Evolutionary conservation across 1,139 yeast genomes (phyloP), one percentile per base, ranked within the genome.

Genomic region (Nakaseomyces nivariensis): DNA sequence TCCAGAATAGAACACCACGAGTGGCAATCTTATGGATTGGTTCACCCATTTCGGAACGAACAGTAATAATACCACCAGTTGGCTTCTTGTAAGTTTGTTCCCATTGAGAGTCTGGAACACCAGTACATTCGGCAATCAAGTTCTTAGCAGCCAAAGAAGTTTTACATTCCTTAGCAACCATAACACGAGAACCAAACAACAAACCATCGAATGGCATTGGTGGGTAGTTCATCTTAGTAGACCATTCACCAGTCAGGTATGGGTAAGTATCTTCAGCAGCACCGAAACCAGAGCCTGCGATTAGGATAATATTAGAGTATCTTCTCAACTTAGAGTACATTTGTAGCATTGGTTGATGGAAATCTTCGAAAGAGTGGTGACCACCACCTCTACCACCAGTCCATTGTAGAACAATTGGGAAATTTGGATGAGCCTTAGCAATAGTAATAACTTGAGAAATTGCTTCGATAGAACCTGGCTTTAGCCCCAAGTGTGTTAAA

Each of bases 371-470:
- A 51, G 97, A 90, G 72, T 92, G 99, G 70, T 92, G 99, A 66
- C 99, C 99, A 78, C 99, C 99, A 74, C 97, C 99, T 79, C 99
- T 90, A 70, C 99, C 99, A 78, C 97, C 98, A 56, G 99, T 92
- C 99, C 99, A 92, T 77, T 92, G 98, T 62, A 92, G 75, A 52
- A 92, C 90, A 64, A 92, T 87, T 58, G 98, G 98, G 89, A 94
- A 92, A 54, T 69, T 73, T 59, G 98, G 98, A 72, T 90, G 95
- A 49, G 95, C 90, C 68, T 87, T 89, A 48, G 99, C 98, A 67
- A 92, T 92, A 53, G 84, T 73, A 61, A 92, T 82, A 57, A 82
- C 88, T 69, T 85, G 94, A 57, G 82, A 76, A 62, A 92, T 89
- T 44, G 97, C 87, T 59, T 92, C 98, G 54, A 89, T 78, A 24